These are phyloP conservation scores for Aspergillus bridgeri DNA, from an alignment of 495 filamentous ascomycete genomes.

Conservation along the genomic window DNA sequence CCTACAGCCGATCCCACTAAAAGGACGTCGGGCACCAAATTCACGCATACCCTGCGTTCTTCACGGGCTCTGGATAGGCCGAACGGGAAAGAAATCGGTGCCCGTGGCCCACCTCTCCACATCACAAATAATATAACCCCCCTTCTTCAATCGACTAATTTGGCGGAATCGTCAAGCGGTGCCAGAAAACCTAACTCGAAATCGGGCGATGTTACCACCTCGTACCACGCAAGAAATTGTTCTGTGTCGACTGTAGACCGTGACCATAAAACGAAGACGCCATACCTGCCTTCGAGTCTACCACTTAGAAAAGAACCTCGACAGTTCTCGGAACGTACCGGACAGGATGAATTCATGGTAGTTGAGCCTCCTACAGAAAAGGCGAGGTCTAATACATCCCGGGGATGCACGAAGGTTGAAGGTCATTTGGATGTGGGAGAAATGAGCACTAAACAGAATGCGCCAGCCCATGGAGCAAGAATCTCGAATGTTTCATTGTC, in stretches of 20 bases:
- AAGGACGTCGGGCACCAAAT: background rate
- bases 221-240: background rate
- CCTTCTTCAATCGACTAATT: background rate
- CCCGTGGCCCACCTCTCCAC: background rate
- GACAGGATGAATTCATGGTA: background rate
- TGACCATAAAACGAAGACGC: background rate
- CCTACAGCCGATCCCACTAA: background rate
- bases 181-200: background rate
- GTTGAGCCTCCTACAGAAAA: background rate
- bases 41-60: background rate
- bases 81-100: background rate
- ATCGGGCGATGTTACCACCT: background rate
- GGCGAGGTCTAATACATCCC: background rate
- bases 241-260: background rate
- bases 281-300: background rate
- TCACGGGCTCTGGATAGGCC: background rate
- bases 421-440: background rate
- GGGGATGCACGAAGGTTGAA: background rate
- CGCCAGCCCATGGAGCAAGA: background rate
- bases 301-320: background rate
- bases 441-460: background rate
- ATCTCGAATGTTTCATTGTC: constrained; percentile 19
- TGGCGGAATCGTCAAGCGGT: background rate
- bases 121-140: background rate
- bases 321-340: background rate